phyloP scores from a whole-genome alignment of 805 yeast species.

The Zygotorulaspora chibaensis region DNA sequence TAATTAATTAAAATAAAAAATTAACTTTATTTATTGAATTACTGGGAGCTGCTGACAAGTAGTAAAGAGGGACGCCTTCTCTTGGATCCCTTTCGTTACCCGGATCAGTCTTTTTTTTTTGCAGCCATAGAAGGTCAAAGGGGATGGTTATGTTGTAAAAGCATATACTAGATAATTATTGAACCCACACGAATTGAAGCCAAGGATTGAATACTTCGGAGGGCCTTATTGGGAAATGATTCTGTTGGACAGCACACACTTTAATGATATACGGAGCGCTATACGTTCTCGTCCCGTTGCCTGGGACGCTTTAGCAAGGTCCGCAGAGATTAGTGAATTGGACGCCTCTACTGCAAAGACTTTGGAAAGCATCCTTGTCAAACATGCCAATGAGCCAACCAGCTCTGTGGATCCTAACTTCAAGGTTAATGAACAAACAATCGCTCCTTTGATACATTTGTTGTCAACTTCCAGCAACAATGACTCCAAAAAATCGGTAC shows the following conservation, averaged over 20 bases:
- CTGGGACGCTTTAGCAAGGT: slow-evolving; percentile 86
- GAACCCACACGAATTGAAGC: neutral
- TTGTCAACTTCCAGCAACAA: slow-evolving; percentile 26
- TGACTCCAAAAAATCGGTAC: slow-evolving; percentile 31
- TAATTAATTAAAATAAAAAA: neutral
- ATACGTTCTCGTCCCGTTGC: slow-evolving; percentile 79
- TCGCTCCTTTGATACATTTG: slow-evolving; percentile 27
- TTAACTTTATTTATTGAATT: neutral
- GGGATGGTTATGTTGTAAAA: neutral
- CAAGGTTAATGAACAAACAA: slow-evolving; percentile 14
- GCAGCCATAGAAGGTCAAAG: slow-evolving; percentile 5
- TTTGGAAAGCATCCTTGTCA: slow-evolving; percentile 27
- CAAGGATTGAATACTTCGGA: neutral
- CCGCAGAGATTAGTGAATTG: slow-evolving; percentile 58
- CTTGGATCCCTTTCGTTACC: neutral
- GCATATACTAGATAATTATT: neutral
- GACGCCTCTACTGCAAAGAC: slow-evolving; percentile 52
- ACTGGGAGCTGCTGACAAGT: too few species aligned
- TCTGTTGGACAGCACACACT: slow-evolving; percentile 57
- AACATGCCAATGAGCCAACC: slow-evolving; percentile 42
- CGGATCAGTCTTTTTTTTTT: slow-evolving; percentile 3
- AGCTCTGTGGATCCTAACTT: slow-evolving; percentile 35
- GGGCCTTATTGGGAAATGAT: slow-evolving; percentile 12
- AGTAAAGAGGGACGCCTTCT: too few species aligned
- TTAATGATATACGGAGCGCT: slow-evolving; percentile 60